Percentiles rank a stretch among this genome's conserved stretches.
These are phyloP conservation scores for Trifolium fragiferum DNA, from an alignment of 306 rosid species.

Conservation along the genomic window DNA sequence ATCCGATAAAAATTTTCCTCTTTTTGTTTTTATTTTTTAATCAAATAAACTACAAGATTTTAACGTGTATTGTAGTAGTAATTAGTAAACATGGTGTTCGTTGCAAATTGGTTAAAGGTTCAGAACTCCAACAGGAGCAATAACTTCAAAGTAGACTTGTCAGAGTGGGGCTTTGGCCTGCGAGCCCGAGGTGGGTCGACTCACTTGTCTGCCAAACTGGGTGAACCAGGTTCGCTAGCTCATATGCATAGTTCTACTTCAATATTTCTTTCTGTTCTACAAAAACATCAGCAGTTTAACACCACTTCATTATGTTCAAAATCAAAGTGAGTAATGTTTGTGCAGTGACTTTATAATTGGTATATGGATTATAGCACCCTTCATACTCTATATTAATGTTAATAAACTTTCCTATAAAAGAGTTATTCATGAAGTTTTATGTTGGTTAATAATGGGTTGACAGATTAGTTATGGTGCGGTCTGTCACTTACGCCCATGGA, in stretches of 20 bases:
- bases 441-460: neutral
- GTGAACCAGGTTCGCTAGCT: neutral
- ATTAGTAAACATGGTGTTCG: slow-evolving; percentile 22
- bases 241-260: neutral
- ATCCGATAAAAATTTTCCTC: too few relatives aligned
- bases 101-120: slow-evolving; percentile 14
- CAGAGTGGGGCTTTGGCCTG: neutral
- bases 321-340: neutral
- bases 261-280: neutral
- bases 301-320: neutral
- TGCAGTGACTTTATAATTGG: neutral
- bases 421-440: neutral
- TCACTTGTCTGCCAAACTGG: neutral
- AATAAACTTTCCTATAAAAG: neutral
- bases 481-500: too few relatives aligned
- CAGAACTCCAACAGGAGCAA: slow-evolving; percentile 20
- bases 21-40: neutral
- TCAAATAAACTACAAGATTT: slow-evolving; percentile 31
- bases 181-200: neutral
- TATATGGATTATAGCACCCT: neutral
- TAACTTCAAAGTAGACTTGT: neutral
- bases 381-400: neutral
- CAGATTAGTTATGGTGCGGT: neutral
- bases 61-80: slow-evolving; percentile 8
- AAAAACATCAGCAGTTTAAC: neutral